Evolutionary conservation across 176 grass and related monocot species (phyloP).

Genomic region (Oryza punctata): DNA sequence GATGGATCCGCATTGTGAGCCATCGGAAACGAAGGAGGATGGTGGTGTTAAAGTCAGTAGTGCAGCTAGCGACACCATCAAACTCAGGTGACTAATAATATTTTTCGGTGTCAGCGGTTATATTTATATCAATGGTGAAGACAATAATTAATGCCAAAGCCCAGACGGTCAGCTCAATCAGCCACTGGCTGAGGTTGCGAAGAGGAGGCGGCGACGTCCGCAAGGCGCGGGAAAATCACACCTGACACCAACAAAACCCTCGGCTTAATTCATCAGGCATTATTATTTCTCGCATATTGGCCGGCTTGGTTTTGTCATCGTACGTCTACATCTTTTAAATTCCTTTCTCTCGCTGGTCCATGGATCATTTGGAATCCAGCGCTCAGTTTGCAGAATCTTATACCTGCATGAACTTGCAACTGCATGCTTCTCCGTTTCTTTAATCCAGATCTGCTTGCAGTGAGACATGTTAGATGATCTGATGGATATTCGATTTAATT

Average conservation of each 20-base stretch:
- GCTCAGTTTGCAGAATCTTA: neutral
- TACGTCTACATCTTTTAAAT: neutral
- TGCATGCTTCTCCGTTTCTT: neutral
- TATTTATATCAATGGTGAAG: too few species aligned
- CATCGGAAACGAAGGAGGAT: too few species aligned
- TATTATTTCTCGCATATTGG: neutral
- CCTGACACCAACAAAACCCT: neutral
- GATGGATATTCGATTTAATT: neutral
- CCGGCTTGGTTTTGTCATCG: neutral
- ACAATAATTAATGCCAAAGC: too few species aligned
- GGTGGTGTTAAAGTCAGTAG: too few species aligned
- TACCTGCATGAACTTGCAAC: neutral
- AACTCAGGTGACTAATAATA: too few species aligned
- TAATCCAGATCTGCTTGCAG: neutral
- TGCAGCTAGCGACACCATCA: too few species aligned
- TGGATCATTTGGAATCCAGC: neutral
- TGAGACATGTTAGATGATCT: neutral
- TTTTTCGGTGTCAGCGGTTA: too few species aligned
- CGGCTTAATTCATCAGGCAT: neutral
- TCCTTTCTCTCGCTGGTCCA: neutral
- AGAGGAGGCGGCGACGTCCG: too few species aligned
- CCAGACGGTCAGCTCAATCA: too few species aligned
- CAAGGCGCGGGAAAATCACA: neutral
- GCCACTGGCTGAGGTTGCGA: too few species aligned
- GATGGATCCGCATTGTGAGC: too few species aligned